These are phyloP conservation scores for Citrus trifoliata DNA, from an alignment of 345 rosid species.

Conservation along the genomic window DNA sequence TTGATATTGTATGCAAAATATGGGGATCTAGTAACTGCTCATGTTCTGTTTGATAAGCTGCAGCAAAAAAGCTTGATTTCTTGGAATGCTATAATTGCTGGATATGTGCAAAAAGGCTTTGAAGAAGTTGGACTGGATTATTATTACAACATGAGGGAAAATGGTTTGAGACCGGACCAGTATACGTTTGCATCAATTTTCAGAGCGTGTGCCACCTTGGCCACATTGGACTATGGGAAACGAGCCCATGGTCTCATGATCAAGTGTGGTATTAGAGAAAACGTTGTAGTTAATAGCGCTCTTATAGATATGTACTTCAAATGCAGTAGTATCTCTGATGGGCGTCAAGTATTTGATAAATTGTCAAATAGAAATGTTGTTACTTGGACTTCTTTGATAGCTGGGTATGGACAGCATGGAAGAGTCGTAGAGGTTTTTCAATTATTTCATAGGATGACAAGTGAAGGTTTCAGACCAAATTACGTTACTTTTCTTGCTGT, in stretches of 20 bases:
- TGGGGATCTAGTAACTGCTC: constrained; percentile 48
- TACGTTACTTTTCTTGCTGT: constrained; percentile 63
- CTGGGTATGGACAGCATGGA: constrained; percentile 68
- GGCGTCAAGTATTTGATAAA: constrained; percentile 40
- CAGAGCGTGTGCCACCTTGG: constrained; percentile 58
- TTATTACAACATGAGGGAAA: constrained; percentile 49
- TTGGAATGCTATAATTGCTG: constrained; percentile 60
- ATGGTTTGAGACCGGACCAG: constrained; percentile 47
- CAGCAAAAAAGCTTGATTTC: constrained; percentile 31
- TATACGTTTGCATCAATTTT: constrained; percentile 74
- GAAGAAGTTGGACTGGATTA: constrained; percentile 37
- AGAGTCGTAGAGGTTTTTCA: constrained; percentile 58
- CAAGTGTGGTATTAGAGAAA: constrained; percentile 40
- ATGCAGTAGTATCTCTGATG: constrained; percentile 57
- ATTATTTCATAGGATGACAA: constrained; percentile 56
- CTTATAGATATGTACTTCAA: constrained; percentile 78
- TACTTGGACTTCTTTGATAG: constrained; percentile 70
- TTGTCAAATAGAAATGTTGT: constrained; percentile 44
- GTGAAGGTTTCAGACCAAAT: constrained; percentile 56
- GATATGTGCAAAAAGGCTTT: constrained; percentile 55
- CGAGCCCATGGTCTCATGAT: constrained; percentile 55
- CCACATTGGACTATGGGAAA: constrained; percentile 60
- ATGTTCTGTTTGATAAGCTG: constrained; percentile 34
- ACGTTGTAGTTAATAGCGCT: constrained; percentile 58
- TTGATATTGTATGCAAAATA: constrained; percentile 55